Base-by-base conservation (phyloP, 2,329 filamentous ascomycete species). In the Colletotrichum sp. region DNA sequence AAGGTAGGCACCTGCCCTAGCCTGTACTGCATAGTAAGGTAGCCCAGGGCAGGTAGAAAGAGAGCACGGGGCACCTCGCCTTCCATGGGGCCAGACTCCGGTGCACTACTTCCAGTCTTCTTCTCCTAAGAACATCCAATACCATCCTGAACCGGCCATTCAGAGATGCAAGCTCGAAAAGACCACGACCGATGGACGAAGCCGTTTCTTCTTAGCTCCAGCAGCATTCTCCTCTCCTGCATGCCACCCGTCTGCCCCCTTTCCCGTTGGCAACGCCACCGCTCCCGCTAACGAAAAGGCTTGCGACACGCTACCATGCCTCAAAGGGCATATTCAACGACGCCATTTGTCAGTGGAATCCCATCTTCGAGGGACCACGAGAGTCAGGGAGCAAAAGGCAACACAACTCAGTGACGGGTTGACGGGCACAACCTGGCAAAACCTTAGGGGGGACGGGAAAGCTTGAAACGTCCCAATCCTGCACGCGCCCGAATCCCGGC, bases 381-480 rank as follows among this genome's bases (percentile, higher is more conserved):
- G 55, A 59, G 55, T 59, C 55, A 59, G 59, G 59, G 28, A 32
- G 9, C 22, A 6, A 59, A 28, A 62, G 3, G 3, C 26, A 62
- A 16, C 59, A 34, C 26, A 62, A 34, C 28, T 30, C 18, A 2
- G 22, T 24, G 34, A 22, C 44, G 10, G 18, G n/a, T 52, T 52
- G 32, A 24, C 18, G 18, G 32, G 26, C 18, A 62, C 59, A 62
- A 62, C 59, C 26, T 62, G 59, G 59, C 26, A 62, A 32, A 34
- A 30, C 28, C n/a, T n/a, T n/a, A n/a, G 15, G 22, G 55, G 26
- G 55, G 24, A 28, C 30, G 13, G 55, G 36, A 22, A 57, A 16
- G 36, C 59, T 30, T 70, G 71, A 70, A 73, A 73, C 65, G 36
- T 73, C 65, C 30, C 44, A 63, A 30, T 73, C 55, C 39, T 63